Evolutionary conservation across 2,329 filamentous ascomycete species (phyloP), one percentile per base, ranked within the genome.

Genomic region (Colletotrichum graminicola): DNA sequence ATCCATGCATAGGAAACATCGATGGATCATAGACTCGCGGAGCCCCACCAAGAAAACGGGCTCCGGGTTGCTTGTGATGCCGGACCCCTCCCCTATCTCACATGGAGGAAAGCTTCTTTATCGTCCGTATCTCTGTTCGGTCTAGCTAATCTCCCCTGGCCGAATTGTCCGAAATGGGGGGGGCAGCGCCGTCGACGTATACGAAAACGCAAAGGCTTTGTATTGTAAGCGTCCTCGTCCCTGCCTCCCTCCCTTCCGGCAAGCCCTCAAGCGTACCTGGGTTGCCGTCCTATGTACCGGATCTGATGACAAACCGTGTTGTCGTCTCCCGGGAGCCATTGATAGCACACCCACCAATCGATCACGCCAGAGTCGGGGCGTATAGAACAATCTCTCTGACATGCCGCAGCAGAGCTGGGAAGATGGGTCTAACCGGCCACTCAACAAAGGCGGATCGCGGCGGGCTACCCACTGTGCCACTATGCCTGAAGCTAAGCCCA

Each of bases 311-410:
- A 55, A 72, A 72, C 66, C 61, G 59, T 71, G 52, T 56, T 36
- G 8, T 36, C 21, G 41, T 14, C 29, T n/a, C 10, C 56, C 26
- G 54, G 56, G 47, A 57, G 39, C 71, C 65, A 71, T 47, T 68
- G 45, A 68, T 45, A 34, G 29, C 29, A 29, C 29, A 59, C 65
- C 36, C 68, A 47, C n/a, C 32, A 32, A 41, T 63, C 71, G 63
- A 74, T 74, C 73, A 74, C 73, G 73, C 71, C 71, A 73, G 73
- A 73, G 66, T 55, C 67, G 63, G 62, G 66, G 66, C 61, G 47
- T 62, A 63, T 71, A 61, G 66, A 56, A 60, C 64, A 64, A 74
- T 73, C 59, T 68, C 59, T 66, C 45, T 64, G 55, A 68, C 72
- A 65, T 65, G 60, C 64, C 60, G 68, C 68, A 62, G 49, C 64